Percentiles rank a stretch among this genome's conserved stretches.
Evolutionary conservation across 192 early-diverging fungal species (phyloP).

Genomic region (Coemansia sp.): DNA sequence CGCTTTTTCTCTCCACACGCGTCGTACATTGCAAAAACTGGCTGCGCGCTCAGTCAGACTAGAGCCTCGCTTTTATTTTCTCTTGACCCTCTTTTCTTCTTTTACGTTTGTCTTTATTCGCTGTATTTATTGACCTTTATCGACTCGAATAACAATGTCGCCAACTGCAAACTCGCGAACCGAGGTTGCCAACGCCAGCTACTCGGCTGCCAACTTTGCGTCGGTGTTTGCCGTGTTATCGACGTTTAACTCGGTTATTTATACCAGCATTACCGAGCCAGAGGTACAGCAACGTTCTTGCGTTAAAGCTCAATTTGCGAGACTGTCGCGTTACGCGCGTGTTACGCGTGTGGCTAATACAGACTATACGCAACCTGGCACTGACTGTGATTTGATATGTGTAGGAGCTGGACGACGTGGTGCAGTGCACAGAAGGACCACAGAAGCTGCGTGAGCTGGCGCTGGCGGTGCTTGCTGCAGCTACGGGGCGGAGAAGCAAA

Average conservation of each 20-base stretch:
- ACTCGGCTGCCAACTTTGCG: conserved; percentile 45
- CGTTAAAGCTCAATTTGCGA: background rate
- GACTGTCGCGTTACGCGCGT: background rate
- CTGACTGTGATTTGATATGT: background rate
- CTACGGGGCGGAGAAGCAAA: conserved; percentile 20
- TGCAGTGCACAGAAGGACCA: conserved; percentile 24
- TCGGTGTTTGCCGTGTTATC: conserved; percentile 36
- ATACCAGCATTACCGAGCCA: conserved; percentile 32
- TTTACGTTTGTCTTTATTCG: background rate
- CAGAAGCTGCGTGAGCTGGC: conserved; percentile 27
- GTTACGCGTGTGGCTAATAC: background rate
- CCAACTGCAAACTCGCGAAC: conserved; percentile 34
- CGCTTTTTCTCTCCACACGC: background rate
- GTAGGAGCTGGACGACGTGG: conserved; percentile 33
- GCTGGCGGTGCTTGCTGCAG: conserved; percentile 28
- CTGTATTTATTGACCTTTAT: background rate
- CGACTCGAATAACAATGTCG: conserved; percentile 19
- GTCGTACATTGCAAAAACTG: background rate
- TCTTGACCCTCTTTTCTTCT: background rate
- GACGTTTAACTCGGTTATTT: conserved; percentile 26
- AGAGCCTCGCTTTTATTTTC: background rate
- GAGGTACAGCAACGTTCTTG: conserved; percentile 28
- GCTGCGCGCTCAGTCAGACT: background rate
- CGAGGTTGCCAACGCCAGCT: conserved; percentile 26
- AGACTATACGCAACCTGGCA: background rate